Percentiles rank a stretch among this genome's conserved stretches.
These are phyloP conservation scores for Penicillium sp. DNA, from an alignment of 2,329 filamentous ascomycete genomes.

Conservation along the genomic window DNA sequence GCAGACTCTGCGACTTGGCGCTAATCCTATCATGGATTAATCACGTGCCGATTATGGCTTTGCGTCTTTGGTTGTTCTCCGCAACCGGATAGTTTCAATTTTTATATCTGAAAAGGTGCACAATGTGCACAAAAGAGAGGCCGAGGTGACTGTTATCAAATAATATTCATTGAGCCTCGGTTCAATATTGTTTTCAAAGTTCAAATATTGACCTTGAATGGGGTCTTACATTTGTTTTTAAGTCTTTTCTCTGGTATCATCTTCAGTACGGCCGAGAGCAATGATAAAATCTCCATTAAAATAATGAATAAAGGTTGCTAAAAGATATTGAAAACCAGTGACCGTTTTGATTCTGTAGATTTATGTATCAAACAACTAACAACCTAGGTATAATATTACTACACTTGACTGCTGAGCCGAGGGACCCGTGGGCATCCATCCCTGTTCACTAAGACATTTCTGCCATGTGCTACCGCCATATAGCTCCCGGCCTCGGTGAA, in stretches of 20 bases:
- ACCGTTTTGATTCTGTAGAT: too few species aligned
- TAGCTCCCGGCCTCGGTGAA: conserved; percentile 24
- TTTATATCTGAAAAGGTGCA: background rate
- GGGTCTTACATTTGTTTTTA: background rate
- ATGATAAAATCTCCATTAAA: background rate
- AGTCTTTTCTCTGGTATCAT: background rate
- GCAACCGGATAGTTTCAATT: background rate
- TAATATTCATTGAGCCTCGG: background rate
- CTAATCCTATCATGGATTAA: background rate
- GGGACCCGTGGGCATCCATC: conserved; percentile 1
- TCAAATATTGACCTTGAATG: background rate
- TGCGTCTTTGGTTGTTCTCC: background rate
- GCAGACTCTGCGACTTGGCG: conserved; percentile 6
- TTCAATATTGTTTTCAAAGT: background rate
- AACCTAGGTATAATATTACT: too few species aligned
- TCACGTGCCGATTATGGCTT: background rate
- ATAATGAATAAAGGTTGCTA: background rate
- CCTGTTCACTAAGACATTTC: background rate
- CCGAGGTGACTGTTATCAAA: background rate
- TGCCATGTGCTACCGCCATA: conserved; percentile 7
- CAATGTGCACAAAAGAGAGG: background rate
- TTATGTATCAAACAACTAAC: too few species aligned
- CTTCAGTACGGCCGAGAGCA: background rate
- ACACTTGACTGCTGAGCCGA: background rate
- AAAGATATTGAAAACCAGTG: background rate